Evolutionary conservation across 2,329 filamentous ascomycete species (phyloP), one percentile per base, ranked within the genome.

Genomic region (Nakataea oryzae): DNA sequence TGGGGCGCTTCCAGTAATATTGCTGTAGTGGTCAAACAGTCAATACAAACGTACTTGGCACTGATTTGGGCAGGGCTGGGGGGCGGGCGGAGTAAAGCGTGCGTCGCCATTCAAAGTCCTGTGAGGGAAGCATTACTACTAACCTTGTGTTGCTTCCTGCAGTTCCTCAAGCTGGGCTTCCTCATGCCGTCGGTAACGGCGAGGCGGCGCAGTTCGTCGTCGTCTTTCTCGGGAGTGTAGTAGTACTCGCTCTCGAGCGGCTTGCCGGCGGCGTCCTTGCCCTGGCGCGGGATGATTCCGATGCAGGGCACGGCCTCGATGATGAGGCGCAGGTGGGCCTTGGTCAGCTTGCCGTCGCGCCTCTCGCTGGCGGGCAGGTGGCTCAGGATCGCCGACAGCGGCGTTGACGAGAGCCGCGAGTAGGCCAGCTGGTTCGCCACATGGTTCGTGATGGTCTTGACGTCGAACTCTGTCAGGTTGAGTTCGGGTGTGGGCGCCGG

Each of bases 111-210:
- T 17, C 34, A 41, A 41, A 2, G 8, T 14, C 54, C 14, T 11
- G 29, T 9, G 61, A 62, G 21, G 3, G 27, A 26, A 13, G 2
- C 4, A 47, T 21, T 34, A 32, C n/a, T 65, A 74, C 79, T 71
- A 83, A 97, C 93, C 90, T 97, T 97, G 76, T 99, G 95, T 72
- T 95, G 91, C 78, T 97, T 97, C 70, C 95, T 85, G 71, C 95
- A 97, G 70, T 87, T 88, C 67, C 95, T 83, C 70, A 99, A 78
- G 69, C 91, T 95, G 56, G 93, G 93, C 76, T 96, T 96, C 62
- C 91, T 84, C 72, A 97, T 79, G 61, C 91, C 90, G 67, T 93
- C 87, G 1, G 93, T 91, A 17, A 97, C 91, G 27, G 92, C 89
- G 61, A 91, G 84, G 60, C 90, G 85, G 64, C 93, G 85, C 71